Conservation (phyloP, 1,284 basidiomycete genomes). For the Microbotryum saponariae region DNA sequence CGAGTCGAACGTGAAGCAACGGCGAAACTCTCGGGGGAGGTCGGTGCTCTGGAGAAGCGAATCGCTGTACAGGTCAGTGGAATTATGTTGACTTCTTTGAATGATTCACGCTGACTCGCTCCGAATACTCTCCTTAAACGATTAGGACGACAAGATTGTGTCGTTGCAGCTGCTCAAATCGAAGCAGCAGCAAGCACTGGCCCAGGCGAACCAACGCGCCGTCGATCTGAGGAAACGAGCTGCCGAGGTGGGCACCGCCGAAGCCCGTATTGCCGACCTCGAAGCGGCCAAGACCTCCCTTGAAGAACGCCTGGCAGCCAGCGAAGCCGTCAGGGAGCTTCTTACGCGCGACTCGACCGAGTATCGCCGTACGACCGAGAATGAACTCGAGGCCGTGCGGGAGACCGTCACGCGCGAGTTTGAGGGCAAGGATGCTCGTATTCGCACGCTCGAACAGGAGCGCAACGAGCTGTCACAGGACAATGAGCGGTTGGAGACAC, state of each 20-base stretch:
- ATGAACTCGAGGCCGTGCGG: slow-evolving; percentile 4
- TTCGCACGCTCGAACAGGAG: not conserved
- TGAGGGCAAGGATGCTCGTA: not conserved
- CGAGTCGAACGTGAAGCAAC: not conserved
- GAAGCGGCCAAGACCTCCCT: not conserved
- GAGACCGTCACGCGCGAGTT: slow-evolving; percentile 4
- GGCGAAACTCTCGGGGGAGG: slow-evolving; percentile 1
- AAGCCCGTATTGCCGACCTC: slow-evolving; percentile 3
- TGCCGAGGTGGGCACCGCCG: not conserved
- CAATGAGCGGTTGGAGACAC: not conserved
- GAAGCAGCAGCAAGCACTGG: slow-evolving; percentile 17
- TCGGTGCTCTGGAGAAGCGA: slow-evolving; percentile 11
- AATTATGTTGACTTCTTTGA: too few species aligned
- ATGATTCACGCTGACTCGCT: not conserved
- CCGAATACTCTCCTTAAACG: not conserved
- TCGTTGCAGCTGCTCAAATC: slow-evolving; percentile 5
- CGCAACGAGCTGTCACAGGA: slow-evolving; percentile 1
- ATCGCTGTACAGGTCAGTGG: slow-evolving; percentile 3
- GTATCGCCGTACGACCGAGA: not conserved
- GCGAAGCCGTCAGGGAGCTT: not conserved
- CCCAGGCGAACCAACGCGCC: slow-evolving; percentile 7
- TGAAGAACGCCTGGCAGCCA: not conserved
- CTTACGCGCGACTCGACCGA: not conserved
- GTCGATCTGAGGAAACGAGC: not conserved
- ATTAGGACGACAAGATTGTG: slow-evolving; percentile 14